Conservation (phyloP, 108 stramenopile genomes). For the Ochromonas danica region DNA sequence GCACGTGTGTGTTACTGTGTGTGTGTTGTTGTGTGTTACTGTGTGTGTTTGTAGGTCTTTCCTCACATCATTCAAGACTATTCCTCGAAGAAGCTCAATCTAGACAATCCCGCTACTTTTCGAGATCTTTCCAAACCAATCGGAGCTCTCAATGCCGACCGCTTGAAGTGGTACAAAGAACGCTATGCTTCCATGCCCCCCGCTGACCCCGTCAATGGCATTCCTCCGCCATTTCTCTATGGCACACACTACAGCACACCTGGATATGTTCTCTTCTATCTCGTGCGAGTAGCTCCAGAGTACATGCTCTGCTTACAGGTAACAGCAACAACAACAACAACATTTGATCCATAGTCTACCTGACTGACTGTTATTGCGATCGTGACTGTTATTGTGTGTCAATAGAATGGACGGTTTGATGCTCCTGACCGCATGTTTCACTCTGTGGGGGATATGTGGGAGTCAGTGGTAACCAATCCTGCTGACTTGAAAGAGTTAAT, state of each 20-base stretch:
- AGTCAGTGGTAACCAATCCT: slow-evolving; percentile 75
- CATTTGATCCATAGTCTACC: too few species aligned
- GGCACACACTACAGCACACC: slow-evolving; percentile 93
- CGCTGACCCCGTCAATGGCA: slow-evolving; percentile 40
- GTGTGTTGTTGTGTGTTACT: too few species aligned
- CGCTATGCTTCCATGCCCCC: slow-evolving; percentile 46
- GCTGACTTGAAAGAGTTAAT: slow-evolving; percentile 97
- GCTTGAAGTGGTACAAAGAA: slow-evolving; percentile 46
- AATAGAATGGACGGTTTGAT: slow-evolving; percentile 85
- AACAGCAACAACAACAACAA: too few species aligned
- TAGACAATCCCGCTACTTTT: slow-evolving; percentile 58
- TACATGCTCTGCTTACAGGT: slow-evolving; percentile 97
- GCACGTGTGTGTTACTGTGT: too few species aligned
- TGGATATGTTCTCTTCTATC: slow-evolving; percentile 95
- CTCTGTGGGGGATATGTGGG: slow-evolving; percentile 69
- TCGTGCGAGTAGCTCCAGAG: slow-evolving; percentile 89
- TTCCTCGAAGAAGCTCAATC: slow-evolving; percentile 64
- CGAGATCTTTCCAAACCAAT: slow-evolving; percentile 62
- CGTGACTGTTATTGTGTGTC: too few species aligned
- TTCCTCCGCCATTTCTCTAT: slow-evolving; percentile 75
- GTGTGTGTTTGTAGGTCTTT: too few species aligned
- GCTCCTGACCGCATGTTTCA: slow-evolving; percentile 91
- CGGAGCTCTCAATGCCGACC: slow-evolving; percentile 48
- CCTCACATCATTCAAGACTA: slow-evolving; percentile 93
- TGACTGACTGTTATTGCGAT: too few species aligned